These are phyloP conservation scores for Sporisorium iseilematis-ciliati DNA, from an alignment of 1,284 basidiomycete species.

Conservation along the genomic window DNA sequence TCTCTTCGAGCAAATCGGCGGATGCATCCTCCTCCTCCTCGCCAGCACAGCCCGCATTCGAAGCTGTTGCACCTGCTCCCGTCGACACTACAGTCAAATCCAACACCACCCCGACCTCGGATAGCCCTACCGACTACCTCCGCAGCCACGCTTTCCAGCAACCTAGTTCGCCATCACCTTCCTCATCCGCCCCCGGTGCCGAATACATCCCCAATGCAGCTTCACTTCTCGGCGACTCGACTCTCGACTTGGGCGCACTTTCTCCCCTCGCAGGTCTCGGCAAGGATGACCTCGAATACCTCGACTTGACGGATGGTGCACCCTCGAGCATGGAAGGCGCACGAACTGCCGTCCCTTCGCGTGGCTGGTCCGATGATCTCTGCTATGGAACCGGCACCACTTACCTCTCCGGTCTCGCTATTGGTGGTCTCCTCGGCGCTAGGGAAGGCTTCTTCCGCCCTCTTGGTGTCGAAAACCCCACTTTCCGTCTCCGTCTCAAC, in stretches of 20 bases:
- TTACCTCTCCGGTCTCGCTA: constrained; percentile 93
- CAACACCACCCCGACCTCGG: constrained; percentile 20
- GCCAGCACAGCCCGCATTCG: constrained; percentile 37
- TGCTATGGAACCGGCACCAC: constrained; percentile 99
- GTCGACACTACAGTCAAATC: constrained; percentile 24
- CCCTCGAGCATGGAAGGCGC: constrained; percentile 67
- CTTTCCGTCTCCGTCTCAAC: constrained; percentile 89
- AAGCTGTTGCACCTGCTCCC: constrained; percentile 39
- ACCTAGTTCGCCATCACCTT: constrained; percentile 31
- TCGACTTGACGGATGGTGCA: constrained; percentile 66
- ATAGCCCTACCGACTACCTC: constrained; percentile 52
- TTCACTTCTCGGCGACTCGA: constrained; percentile 88
- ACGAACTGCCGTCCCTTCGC: constrained; percentile 67
- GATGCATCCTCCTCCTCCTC: constrained; percentile 39
- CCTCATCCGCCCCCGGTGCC: constrained; percentile 21
- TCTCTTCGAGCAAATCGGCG: constrained; percentile 40
- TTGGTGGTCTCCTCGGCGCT: constrained; percentile 94
- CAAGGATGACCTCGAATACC: constrained; percentile 69
- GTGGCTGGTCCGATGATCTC: constrained; percentile 99
- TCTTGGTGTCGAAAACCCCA: constrained; percentile 73
- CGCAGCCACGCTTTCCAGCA: constrained; percentile 54
- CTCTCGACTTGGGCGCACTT: constrained; percentile 85
- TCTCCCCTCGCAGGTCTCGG: constrained; percentile 70
- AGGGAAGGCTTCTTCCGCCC: constrained; percentile 91
- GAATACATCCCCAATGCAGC: constrained; percentile 91